Evolutionary conservation across 2,329 filamentous ascomycete genomes (phyloP).

Genomic region (Colletotrichum camelliae): DNA sequence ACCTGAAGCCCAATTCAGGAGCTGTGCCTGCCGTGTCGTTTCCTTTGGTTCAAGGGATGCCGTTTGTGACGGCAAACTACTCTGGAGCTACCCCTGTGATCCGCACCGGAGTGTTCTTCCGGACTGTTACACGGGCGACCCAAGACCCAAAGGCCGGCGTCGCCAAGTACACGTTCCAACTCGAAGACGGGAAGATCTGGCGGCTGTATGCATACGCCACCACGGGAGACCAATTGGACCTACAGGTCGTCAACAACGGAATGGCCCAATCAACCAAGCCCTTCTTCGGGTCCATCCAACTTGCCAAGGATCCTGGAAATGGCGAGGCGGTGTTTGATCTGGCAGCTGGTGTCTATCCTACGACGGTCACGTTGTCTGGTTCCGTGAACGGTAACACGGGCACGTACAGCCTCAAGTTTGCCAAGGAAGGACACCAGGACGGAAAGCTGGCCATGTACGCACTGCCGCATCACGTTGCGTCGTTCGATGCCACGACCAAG

Average conservation of each 20-base stretch:
- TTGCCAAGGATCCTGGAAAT: slow-evolving; percentile 75
- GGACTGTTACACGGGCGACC: slow-evolving; percentile 63
- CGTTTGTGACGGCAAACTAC: slow-evolving; percentile 82
- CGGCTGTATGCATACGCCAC: slow-evolving; percentile 75
- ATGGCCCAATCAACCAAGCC: slow-evolving; percentile 67
- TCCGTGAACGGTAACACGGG: slow-evolving; percentile 64
- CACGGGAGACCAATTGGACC: slow-evolving; percentile 65
- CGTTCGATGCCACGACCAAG: slow-evolving; percentile 66
- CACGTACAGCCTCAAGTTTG: slow-evolving; percentile 75
- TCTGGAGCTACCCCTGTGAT: slow-evolving; percentile 73
- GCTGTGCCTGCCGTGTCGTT: slow-evolving; percentile 71
- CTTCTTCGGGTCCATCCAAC: slow-evolving; percentile 82
- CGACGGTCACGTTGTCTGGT: slow-evolving; percentile 68
- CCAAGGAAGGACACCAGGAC: slow-evolving; percentile 68
- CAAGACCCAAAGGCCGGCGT: slow-evolving; percentile 67
- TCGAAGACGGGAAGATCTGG: slow-evolving; percentile 80
- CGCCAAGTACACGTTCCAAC: slow-evolving; percentile 75
- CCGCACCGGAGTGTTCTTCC: slow-evolving; percentile 77
- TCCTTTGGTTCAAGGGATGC: slow-evolving; percentile 88
- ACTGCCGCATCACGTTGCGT: slow-evolving; percentile 82
- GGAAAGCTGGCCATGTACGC: slow-evolving; percentile 81
- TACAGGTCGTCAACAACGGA: slow-evolving; percentile 71
- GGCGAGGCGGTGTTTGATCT: slow-evolving; percentile 76
- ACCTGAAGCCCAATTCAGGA: slow-evolving; percentile 62
- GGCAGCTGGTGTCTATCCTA: slow-evolving; percentile 77